Base-by-base conservation (phyloP, 78 protist genomes). In the Parvularia atlantis region DNA sequence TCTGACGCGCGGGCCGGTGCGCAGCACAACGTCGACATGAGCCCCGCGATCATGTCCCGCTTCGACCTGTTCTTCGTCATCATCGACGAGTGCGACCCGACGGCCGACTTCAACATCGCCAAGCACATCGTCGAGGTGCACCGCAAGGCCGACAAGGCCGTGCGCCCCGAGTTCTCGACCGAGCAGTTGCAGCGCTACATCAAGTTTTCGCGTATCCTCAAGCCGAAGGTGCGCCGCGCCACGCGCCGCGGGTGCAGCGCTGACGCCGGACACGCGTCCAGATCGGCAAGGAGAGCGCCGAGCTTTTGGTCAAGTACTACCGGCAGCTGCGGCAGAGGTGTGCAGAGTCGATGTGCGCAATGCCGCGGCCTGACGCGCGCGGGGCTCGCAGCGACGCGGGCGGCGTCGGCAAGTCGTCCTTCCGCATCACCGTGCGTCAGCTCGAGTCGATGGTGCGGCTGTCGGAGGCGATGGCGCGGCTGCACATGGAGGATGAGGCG, bases 41-140 rank as follows among this genome's bases (percentile, higher is more conserved):
- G 92, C 2, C 68, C 95, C 6, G 86, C 99, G n/a, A 81, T 98
- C 54, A 90, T 98, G 98, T 89, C 97, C 0, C 93, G 99, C 39
- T 98, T 98, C 71, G 99, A 98, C 65, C 87, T 98, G 57, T 95
- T 96, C 82, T 98, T 95, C 74, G 82, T 95, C 44, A 82, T 97
- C 26, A 33, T 84, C n/a, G 99, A 97, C 69, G 89, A 93, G 36
- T 46, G 80, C 66, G 67, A 92, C 57, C 90, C 77, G n/a, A 78
- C 40, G 16, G 30, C 61, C 10, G 99, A 97, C 74, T 39, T 17
- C 52, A 54, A 73, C 76, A 89, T 97, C 62, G 99, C 99, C 0
- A n/a, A 71, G 19, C 97, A 95, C 79, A 91, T 97, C 48, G 85
- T 95, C 43, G 3, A 67, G 22, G 35, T 87, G 16, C 99, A 96